Evolutionary conservation across 225 moss, liverwort and hornwort species (phyloP), one percentile per base, ranked within the genome.

Genomic region (Straminergon stramineum): DNA sequence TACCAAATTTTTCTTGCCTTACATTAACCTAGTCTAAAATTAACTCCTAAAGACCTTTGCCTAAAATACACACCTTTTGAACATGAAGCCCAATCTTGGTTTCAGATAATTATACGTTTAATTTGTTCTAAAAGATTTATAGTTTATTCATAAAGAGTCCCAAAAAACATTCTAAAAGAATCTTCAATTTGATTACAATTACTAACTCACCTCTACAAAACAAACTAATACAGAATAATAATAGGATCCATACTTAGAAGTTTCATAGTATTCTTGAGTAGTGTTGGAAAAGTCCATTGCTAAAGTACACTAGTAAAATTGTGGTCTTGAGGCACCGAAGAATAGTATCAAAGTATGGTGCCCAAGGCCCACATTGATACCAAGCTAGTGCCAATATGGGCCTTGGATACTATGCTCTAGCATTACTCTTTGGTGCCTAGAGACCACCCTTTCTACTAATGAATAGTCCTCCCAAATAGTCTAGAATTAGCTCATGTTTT

Each of bases 301-400:
- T 55, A 22, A 2, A 34, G 2, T 52, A 52, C 7, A 12, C 12
- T 32, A 20, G 9, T 52, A 52, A 13, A 35, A 53, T 53, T 3
- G 35, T 55, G 7, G 53, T 23, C 2, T 77, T 8, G 0, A 8
- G 20, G 4, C 52, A 52, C 5, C 20, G 21, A 76, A 0, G 7
- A 52, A 32, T 4, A 76, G 0, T 32, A 0, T 32, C 1, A 20
- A 0, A 13, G 52, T 1, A 52, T 17, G 1, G 7, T 51, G 7
- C 6, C 31, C 7, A 31, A 18, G 2, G 11, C 2, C 2, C 9
- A 20, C 12, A 48, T 18, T 75, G 48, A 6, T 4, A 75, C 9
- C 1, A 30, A 30, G 5, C 5, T 26, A 15, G 39, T 75, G 48
- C 45, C 10, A 48, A 68, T 12, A 68, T 68, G 21, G 11, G 12